Evolutionary conservation across 768 basidiomycete genomes (phyloP), one percentile per base, ranked within the genome.

Genomic region (Tylopilus intermedius): DNA sequence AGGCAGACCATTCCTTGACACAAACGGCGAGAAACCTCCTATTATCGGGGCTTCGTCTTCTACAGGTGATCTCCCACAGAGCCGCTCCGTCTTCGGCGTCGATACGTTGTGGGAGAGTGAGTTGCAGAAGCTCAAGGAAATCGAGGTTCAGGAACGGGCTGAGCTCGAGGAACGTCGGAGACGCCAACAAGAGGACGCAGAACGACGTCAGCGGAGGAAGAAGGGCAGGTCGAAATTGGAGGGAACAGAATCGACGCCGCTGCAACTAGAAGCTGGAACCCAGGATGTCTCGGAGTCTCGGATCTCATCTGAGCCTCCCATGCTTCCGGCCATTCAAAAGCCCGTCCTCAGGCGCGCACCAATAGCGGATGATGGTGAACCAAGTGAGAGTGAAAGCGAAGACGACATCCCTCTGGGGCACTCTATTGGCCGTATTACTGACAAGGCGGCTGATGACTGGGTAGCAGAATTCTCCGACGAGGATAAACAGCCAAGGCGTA

Each of bases 91-190:
- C 9, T 96, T 95, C 62, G 94, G 94, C 2, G 87, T 90, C 1
- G 94, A 96, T 67, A 88, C 86, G n/a, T 62, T 95, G 9, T 95
- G 94, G 94, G 88, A 94, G 63, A 78, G 82, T 38, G 94, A 96
- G 69, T 79, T 93, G 76, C 80, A 70, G 15, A 95, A 90, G 67
- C 73, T 95, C 48, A 80, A 80, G 56, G 76, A 82, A 54, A 88
- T 94, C 0, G 86, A 95, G 66, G 84, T 81, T 11, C 66, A 62
- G 47, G 92, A 94, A 64, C 77, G 72, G 50, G 65, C 61, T 10
- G 84, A 82, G 51, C 78, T 76, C n/a, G 80, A 81, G 54, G 78
- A 74, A 32, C 75, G 71, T 48, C 72, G 62, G 63, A 73, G 66
- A 45, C 67, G 63, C 48, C 79, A 82, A 53, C 77, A 71, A 45